These are phyloP conservation scores for Mortierella sp. DNA, from an alignment of 371 early-diverging fungal genomes.

Conservation along the genomic window DNA sequence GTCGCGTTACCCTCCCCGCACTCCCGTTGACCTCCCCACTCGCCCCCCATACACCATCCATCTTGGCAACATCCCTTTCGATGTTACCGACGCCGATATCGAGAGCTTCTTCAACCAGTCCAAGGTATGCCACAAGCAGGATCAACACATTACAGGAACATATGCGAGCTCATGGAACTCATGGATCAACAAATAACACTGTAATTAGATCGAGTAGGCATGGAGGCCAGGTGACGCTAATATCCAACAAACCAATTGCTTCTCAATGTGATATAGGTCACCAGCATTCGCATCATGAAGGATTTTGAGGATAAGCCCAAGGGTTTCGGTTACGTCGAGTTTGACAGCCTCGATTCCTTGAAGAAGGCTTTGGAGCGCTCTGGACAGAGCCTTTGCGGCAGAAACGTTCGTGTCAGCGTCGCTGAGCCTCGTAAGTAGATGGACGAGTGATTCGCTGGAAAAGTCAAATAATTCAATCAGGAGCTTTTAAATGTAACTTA, in stretches of 20 bases:
- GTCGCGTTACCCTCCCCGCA: constrained; percentile 57
- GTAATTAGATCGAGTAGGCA: background rate
- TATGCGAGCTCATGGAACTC: background rate
- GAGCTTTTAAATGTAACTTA: background rate
- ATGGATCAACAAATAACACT: background rate
- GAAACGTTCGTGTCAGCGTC: constrained; percentile 86
- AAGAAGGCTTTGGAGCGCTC: constrained; percentile 78
- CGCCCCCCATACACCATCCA: constrained; percentile 90
- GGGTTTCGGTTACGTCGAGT: constrained; percentile 96
- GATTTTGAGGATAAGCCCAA: constrained; percentile 85
- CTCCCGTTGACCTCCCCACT: constrained; percentile 83
- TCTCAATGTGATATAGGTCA: constrained; percentile 61
- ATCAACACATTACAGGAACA: background rate
- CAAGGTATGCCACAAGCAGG: constrained; percentile 60
- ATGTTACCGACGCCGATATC: constrained; percentile 81
- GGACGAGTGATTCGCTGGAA: background rate
- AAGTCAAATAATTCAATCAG: background rate
- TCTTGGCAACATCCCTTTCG: constrained; percentile 91
- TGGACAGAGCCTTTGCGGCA: constrained; percentile 70
- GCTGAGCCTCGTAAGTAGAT: constrained; percentile 84
- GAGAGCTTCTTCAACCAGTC: constrained; percentile 78
- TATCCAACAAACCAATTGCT: background rate
- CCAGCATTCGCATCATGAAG: constrained; percentile 76
- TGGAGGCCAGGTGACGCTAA: too few species aligned
- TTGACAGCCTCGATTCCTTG: constrained; percentile 85